These are phyloP conservation scores for Tulasnella sp. DNA, from an alignment of 768 basidiomycete genomes.

Conservation along the genomic window DNA sequence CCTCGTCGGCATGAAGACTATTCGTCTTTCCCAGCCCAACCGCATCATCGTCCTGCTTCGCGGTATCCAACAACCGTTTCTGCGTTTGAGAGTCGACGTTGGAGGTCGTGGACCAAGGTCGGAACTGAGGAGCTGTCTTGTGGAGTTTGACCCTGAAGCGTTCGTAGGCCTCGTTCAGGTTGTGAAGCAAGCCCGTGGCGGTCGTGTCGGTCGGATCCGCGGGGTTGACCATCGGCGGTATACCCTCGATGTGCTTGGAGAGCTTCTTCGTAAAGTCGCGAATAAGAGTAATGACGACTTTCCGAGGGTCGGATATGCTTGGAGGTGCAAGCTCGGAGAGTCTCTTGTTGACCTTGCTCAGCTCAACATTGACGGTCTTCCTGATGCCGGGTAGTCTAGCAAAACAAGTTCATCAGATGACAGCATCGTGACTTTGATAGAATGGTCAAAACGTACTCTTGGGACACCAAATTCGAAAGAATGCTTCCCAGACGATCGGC, in stretches of 20 bases:
- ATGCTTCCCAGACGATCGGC: not conserved
- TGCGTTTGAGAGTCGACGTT: not conserved
- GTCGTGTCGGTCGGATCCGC: not conserved
- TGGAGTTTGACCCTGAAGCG: not conserved
- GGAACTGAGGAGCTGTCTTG: conserved; percentile 3
- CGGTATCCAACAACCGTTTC: conserved; percentile 11
- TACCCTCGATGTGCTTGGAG: conserved; percentile 5
- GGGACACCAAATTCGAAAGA: not conserved
- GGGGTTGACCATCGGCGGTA: not conserved
- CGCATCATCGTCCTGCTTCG: conserved; percentile 22
- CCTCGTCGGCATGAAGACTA: conserved; percentile 17
- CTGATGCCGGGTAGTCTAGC: not conserved
- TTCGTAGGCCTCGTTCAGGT: not conserved
- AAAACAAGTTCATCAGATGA: not conserved
- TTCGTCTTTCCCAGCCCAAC: conserved; percentile 32
- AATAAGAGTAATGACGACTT: not conserved
- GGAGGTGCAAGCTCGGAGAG: not conserved
- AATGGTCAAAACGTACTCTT: not conserved
- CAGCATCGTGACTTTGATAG: not conserved
- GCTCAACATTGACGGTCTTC: not conserved
- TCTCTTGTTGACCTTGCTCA: not conserved
- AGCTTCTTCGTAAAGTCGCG: conserved; percentile 1
- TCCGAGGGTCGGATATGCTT: not conserved
- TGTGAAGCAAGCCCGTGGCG: not conserved
- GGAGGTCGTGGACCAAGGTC: not conserved